Evolutionary conservation across 306 rosid genomes (phyloP).

Genomic region (Cyclanthera cordifolia): DNA sequence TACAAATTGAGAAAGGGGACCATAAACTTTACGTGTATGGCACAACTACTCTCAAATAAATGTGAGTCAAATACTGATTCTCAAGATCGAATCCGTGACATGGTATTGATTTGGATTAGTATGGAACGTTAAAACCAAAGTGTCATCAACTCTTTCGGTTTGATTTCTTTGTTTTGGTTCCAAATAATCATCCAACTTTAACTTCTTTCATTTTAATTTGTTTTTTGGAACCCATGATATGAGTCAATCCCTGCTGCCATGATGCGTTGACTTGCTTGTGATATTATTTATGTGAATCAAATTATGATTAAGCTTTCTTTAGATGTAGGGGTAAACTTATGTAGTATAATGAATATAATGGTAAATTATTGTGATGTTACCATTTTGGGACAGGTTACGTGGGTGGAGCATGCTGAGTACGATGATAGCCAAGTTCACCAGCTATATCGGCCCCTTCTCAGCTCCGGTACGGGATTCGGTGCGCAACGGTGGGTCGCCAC

Average conservation of each 20-base stretch:
- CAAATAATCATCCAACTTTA: background rate
- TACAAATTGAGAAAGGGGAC: too few relatives aligned
- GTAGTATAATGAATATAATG: background rate
- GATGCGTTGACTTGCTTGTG: too few relatives aligned
- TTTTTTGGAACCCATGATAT: background rate
- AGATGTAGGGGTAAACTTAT: background rate
- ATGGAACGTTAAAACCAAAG: too few relatives aligned
- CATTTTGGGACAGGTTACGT: conserved; percentile 54
- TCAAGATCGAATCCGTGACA: too few relatives aligned
- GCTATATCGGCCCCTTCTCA: conserved; percentile 54
- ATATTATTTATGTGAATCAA: too few relatives aligned
- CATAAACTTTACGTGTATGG: too few relatives aligned
- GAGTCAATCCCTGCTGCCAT: conserved; percentile 8
- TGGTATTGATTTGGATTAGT: too few relatives aligned
- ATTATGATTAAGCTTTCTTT: background rate
- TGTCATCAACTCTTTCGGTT: too few relatives aligned
- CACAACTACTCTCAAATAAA: too few relatives aligned
- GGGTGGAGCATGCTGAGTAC: conserved; percentile 94
- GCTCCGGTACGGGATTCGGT: conserved; percentile 87
- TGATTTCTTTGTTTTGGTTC: background rate
- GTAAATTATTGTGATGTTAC: too few relatives aligned
- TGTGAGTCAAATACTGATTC: too few relatives aligned
- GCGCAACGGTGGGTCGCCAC: conserved; percentile 84
- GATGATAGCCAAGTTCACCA: conserved; percentile 81
- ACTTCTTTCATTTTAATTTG: background rate